phyloP scores from a whole-genome alignment of 2,329 filamentous ascomycete genomes.

The Sphaerulina musiva region DNA sequence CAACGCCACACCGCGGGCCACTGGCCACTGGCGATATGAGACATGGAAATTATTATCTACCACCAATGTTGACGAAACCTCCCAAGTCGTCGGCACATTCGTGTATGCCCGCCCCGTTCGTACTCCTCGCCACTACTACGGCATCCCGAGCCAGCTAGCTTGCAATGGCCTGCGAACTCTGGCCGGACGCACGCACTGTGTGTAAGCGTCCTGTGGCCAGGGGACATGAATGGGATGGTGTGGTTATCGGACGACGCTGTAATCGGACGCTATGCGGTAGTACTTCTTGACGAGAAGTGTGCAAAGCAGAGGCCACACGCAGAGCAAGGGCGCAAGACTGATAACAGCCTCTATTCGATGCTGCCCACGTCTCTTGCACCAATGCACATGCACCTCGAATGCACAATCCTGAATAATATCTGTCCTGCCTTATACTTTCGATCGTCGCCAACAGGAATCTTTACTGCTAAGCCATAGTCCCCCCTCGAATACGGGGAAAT shows the following conservation, averaged over 20 bases:
- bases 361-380: not conserved
- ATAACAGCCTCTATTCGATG: not conserved
- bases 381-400: not conserved
- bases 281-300: not conserved
- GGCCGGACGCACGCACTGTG: too few relatives aligned
- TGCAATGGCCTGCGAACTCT: too few relatives aligned
- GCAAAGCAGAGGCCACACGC: not conserved
- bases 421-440: not conserved
- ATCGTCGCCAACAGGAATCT: not conserved
- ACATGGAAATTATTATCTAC: too few relatives aligned
- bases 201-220: not conserved
- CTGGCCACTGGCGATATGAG: too few relatives aligned
- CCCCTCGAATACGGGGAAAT: not conserved
- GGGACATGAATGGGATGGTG: not conserved
- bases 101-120: too few relatives aligned
- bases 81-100: too few relatives aligned
- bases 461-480: not conserved
- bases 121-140: too few relatives aligned
- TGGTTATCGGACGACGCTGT: not conserved
- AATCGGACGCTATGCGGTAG: not conserved
- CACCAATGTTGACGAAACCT: too few relatives aligned
- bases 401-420: not conserved
- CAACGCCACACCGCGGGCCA: too few relatives aligned
- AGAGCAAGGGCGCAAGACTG: not conserved
- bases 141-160: too few relatives aligned